A percentile compares a stretch with the other conserved stretches of the same genome.
Evolutionary conservation across 106 monocot genomes (phyloP).

Genomic region (Agapanthus africanus): DNA sequence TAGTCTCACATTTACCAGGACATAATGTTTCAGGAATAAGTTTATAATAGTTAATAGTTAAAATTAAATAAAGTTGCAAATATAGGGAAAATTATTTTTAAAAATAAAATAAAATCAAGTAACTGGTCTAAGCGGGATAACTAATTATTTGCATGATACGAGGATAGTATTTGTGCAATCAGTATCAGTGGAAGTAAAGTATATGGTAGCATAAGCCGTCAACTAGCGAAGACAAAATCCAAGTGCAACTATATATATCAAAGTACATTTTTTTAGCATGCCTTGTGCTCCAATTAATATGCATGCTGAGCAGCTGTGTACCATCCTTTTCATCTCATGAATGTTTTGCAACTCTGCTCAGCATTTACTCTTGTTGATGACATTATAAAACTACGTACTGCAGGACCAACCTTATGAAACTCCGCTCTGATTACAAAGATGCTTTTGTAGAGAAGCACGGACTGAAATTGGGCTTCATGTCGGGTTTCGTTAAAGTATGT

Average conservation of each 20-base stretch:
- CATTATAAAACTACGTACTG: constrained; percentile 5
- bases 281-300: neutral
- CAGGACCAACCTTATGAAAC: constrained; percentile 96
- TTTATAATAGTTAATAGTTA: neutral
- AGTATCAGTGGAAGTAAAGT: too few relatives aligned
- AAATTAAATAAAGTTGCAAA: too few relatives aligned
- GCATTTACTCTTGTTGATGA: neutral
- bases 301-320: neutral
- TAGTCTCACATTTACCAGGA: neutral
- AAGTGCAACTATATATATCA: neutral
- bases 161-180: too few relatives aligned
- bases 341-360: neutral
- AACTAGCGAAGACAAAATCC: too few relatives aligned
- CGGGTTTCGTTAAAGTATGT: constrained; percentile 81
- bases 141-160: too few relatives aligned
- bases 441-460: constrained; percentile 82
- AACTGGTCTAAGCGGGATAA: too few relatives aligned
- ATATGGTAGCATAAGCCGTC: too few relatives aligned
- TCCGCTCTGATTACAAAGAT: constrained; percentile 91
- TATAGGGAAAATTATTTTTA: too few relatives aligned
- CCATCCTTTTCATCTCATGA: too few relatives aligned
- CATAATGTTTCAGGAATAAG: neutral
- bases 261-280: neutral
- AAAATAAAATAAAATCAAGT: too few relatives aligned
- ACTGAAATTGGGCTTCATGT: constrained; percentile 87